These are phyloP conservation scores for Starmerella floris DNA, from an alignment of 805 yeast species.

Conservation along the genomic window DNA sequence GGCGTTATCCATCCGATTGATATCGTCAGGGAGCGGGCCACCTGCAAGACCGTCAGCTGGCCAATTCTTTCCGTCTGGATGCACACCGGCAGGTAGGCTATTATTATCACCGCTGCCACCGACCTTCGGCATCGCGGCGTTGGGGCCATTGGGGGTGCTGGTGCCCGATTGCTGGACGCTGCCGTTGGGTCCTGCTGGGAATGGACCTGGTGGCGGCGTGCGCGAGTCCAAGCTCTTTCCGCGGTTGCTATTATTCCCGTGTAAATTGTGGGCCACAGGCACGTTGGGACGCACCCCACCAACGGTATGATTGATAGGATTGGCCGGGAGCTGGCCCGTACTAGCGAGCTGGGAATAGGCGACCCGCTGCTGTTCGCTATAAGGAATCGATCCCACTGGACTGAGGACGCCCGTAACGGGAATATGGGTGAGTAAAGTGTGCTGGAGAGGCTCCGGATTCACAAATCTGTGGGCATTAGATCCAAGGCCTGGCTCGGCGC, in stretches of 20 bases:
- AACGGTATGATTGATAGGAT: slow-evolving; percentile 12
- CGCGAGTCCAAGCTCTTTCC: not conserved
- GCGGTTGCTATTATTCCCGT: slow-evolving; percentile 1
- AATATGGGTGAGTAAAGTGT: slow-evolving; percentile 19
- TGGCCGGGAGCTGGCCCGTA: slow-evolving; percentile 16
- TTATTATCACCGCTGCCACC: no score
- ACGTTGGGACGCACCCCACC: slow-evolving; percentile 16
- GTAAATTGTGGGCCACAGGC: slow-evolving; percentile 16
- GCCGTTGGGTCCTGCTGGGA: not conserved
- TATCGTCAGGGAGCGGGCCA: no score
- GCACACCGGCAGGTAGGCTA: no score
- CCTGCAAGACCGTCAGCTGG: no score
- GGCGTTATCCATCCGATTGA: no score
- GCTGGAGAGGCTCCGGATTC: slow-evolving; percentile 13
- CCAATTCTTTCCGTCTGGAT: no score
- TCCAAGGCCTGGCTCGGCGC: not conserved
- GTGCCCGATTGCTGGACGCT: not conserved
- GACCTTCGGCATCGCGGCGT: no score
- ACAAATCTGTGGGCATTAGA: not conserved
- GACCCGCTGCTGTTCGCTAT: slow-evolving; percentile 20
- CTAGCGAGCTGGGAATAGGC: slow-evolving; percentile 19
- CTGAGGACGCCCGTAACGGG: slow-evolving; percentile 20
- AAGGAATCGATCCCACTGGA: slow-evolving; percentile 16
- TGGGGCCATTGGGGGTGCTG: not conserved
- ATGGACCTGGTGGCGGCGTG: not conserved